A percentile compares a stretch with the other conserved stretches of the same genome.
phyloP scores from a whole-genome alignment of 768 basidiomycete genomes.

The Crucibulum laeve region DNA sequence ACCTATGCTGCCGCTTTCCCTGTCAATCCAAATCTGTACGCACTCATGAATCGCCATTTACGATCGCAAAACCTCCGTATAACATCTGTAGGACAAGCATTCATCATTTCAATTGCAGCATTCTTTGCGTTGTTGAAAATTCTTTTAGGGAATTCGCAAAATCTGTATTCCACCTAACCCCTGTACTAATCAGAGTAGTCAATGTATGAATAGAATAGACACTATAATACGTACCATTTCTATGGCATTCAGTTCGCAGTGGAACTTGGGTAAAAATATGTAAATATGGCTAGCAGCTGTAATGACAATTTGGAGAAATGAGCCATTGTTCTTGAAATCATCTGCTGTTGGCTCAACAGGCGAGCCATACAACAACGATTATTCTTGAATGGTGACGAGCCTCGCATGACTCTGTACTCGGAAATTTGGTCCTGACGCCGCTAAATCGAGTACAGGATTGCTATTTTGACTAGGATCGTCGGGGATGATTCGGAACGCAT shows the following conservation, averaged over 20 bases:
- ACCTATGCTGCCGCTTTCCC: constrained; percentile 30
- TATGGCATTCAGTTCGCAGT: constrained; percentile 35
- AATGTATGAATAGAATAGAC: constrained; percentile 12
- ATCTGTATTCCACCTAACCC: constrained; percentile 28
- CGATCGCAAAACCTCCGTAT: constrained; percentile 22
- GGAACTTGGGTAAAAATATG: constrained; percentile 22
- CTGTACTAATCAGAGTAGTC: too few species aligned
- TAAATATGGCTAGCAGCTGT: neutral
- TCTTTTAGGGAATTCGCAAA: constrained; percentile 17
- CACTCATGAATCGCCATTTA: constrained; percentile 22
- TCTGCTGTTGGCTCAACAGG: constrained; percentile 24
- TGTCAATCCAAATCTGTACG: constrained; percentile 23
- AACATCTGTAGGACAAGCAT: constrained; percentile 26
- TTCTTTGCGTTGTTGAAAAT: constrained; percentile 21
- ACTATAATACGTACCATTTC: constrained; percentile 23
- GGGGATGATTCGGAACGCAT: too few species aligned
- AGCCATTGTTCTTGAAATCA: constrained; percentile 25
- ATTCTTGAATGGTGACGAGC: constrained; percentile 19
- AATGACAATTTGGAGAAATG: constrained; percentile 20
- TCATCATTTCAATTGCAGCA: constrained; percentile 11
- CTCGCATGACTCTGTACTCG: too few species aligned
- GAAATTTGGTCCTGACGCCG: too few species aligned
- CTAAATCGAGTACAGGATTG: too few species aligned
- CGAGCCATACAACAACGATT: constrained; percentile 23
- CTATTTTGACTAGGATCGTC: too few species aligned